Percentiles rank a stretch among this genome's conserved stretches.
Evolutionary conservation across 352 stramenopile species (phyloP).

Genomic region (Globisporangium mamillatum): DNA sequence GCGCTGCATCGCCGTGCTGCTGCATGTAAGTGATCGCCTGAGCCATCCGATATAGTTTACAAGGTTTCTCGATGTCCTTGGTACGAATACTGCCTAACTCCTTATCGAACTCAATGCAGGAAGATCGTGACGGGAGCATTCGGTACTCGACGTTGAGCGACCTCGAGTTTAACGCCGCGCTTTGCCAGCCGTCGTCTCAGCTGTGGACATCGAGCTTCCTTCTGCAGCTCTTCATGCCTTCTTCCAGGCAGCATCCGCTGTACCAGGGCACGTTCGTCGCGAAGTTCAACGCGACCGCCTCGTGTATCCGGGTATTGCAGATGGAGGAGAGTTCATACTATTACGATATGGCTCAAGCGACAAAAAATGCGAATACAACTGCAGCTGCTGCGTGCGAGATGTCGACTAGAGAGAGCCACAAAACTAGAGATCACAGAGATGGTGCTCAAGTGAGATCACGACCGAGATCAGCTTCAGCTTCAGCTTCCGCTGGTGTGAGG

Average conservation of each 20-base stretch:
- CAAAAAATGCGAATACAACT: background rate
- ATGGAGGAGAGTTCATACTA: conserved; percentile 17
- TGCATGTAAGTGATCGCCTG: conserved; percentile 23
- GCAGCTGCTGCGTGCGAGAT: background rate
- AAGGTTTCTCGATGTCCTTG: background rate
- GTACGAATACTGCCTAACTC: background rate
- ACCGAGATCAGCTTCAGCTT: background rate
- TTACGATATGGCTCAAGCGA: conserved; percentile 25
- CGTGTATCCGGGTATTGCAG: conserved; percentile 44
- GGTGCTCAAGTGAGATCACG: background rate
- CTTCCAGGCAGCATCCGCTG: conserved; percentile 27
- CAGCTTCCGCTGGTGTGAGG: background rate
- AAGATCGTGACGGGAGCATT: conserved; percentile 38
- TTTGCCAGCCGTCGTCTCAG: conserved; percentile 43
- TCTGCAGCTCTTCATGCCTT: conserved; percentile 41
- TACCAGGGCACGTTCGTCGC: conserved; percentile 43
- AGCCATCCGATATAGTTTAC: background rate
- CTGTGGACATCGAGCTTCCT: conserved; percentile 45
- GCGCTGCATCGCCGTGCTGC: conserved; percentile 23
- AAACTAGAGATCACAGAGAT: background rate
- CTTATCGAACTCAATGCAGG: conserved; percentile 20
- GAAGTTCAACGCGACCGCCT: conserved; percentile 53
- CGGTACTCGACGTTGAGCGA: conserved; percentile 44
- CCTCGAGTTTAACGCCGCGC: conserved; percentile 50
- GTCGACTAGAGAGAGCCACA: background rate